Evolutionary conservation across 768 basidiomycete species (phyloP).

Genomic region (Serendipita vermifera): DNA sequence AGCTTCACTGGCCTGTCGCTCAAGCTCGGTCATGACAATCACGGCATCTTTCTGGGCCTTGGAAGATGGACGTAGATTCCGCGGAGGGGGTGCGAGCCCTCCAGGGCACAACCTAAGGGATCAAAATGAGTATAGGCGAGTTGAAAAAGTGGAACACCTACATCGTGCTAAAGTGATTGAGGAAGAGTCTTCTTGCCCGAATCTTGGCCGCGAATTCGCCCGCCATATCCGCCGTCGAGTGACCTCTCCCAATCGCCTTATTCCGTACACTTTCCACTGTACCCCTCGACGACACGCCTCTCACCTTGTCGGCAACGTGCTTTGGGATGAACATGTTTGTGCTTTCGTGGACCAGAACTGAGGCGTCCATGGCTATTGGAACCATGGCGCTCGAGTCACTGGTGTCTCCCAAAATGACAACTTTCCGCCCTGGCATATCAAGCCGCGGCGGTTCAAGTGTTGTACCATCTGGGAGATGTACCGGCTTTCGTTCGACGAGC

Average conservation of each 20-base stretch:
- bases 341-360: constrained; percentile 75
- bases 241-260: constrained; percentile 52
- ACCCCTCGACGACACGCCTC: constrained; percentile 28
- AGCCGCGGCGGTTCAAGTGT: constrained; percentile 20
- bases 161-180: constrained; percentile 72
- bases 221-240: constrained; percentile 68
- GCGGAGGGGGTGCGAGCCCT: not conserved
- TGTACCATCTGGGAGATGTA: constrained; percentile 23
- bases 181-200: constrained; percentile 44
- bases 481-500: constrained; percentile 15
- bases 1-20: constrained; percentile 24
- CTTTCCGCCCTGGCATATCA: constrained; percentile 41
- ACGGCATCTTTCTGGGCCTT: not conserved
- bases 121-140: not conserved
- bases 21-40: constrained; percentile 4
- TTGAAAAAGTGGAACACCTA: constrained; percentile 22
- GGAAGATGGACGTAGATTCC: not conserved
- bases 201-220: constrained; percentile 56
- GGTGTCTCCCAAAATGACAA: constrained; percentile 72
- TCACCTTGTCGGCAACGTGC: constrained; percentile 42
- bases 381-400: constrained; percentile 40
- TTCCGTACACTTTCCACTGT: constrained; percentile 39
- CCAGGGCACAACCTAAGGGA: not conserved
- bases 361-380: constrained; percentile 51
- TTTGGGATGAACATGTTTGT: constrained; percentile 60